A percentile compares a stretch with the other conserved stretches of the same genome.
These are phyloP conservation scores for Pouteria glomerata DNA, from an alignment of 148 eudicot species.

Conservation along the genomic window DNA sequence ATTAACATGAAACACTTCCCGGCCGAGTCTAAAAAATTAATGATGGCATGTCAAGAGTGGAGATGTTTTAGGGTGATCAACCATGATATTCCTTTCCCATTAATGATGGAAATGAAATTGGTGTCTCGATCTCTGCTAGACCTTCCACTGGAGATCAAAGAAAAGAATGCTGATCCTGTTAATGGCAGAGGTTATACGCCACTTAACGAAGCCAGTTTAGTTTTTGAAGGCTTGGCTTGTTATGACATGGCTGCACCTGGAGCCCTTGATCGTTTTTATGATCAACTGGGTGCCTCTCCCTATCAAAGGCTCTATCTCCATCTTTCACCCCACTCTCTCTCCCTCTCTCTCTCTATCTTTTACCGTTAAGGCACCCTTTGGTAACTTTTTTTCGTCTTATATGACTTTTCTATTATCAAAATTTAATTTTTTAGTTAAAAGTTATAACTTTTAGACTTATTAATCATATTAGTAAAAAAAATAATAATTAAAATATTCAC, in stretches of 20 bases:
- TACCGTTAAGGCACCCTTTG: too few relatives aligned
- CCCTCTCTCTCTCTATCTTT: background rate
- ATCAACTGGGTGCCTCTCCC: conserved; percentile 21
- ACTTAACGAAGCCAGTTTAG: background rate
- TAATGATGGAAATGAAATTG: conserved; percentile 20
- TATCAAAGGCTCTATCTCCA: conserved; percentile 18
- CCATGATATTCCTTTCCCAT: conserved; percentile 3
- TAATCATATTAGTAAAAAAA: too few relatives aligned
- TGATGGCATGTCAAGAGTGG: conserved; percentile 21
- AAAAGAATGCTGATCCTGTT: background rate
- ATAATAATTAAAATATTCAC: too few relatives aligned
- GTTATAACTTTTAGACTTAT: too few relatives aligned
- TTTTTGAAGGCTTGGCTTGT: conserved; percentile 14
- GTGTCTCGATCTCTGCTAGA: conserved; percentile 12
- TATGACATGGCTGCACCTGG: conserved; percentile 18
- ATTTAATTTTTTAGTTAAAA: too few relatives aligned
- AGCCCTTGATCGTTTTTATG: conserved; percentile 7
- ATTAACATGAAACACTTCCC: conserved; percentile 8
- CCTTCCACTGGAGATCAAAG: conserved; percentile 22
- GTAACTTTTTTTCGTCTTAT: too few relatives aligned
- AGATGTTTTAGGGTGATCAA: conserved; percentile 25
- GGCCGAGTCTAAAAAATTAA: conserved; percentile 1
- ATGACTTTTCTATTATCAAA: too few relatives aligned
- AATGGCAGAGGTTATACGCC: conserved; percentile 13
- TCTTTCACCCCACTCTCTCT: too few relatives aligned